Evolutionary conservation across 805 yeast species (phyloP), one percentile per base, ranked within the genome.

Genomic region (Debaryomyces hansenii): DNA sequence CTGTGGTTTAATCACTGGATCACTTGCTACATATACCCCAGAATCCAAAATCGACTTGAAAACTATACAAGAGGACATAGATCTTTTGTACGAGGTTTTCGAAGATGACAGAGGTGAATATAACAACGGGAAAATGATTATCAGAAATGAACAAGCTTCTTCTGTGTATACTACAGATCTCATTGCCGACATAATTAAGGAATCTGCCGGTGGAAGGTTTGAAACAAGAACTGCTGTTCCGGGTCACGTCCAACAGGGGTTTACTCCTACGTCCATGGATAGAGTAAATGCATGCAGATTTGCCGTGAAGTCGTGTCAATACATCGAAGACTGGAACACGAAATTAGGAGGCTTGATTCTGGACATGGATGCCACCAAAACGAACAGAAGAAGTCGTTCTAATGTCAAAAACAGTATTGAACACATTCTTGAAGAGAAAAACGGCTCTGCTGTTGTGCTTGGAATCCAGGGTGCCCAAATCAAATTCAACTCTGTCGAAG

Each of bases 181-280:
- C 21, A 75, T 87, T 58, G 85, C 92, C n/a, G 82, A 83, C 33
- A 84, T 87, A 46, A 77, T 85, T 50, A 76, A 78, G 48, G 85
- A 81, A 53, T 83, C 82, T 50, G 79, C 84, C 24, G 69, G 77
- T 16, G 84, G 85, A 29, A 75, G 80, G 56, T 87, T 85, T 54
- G 92, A 87, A 56, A 82, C 89, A 18, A 83, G 84, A 63, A 82
- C 91, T 5, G 94, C 94, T 10, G 75, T 84, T 45, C 95, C 95
- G 20, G 94, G 95, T 18, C 95, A 87, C 61, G 91, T 87, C 28
- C 94, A 87, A 69, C 95, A 87, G 63, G 95, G 95, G 60, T 84
- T 83, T 42, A 69, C 81, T 27, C 94, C 95, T 46, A 79, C 89
- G 0, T 79, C 91, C 28, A 84, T 85, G 63, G 95, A 87, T 64